Conservation (phyloP, 345 rosid genomes). For the Xanthoceras sorbifolium region DNA sequence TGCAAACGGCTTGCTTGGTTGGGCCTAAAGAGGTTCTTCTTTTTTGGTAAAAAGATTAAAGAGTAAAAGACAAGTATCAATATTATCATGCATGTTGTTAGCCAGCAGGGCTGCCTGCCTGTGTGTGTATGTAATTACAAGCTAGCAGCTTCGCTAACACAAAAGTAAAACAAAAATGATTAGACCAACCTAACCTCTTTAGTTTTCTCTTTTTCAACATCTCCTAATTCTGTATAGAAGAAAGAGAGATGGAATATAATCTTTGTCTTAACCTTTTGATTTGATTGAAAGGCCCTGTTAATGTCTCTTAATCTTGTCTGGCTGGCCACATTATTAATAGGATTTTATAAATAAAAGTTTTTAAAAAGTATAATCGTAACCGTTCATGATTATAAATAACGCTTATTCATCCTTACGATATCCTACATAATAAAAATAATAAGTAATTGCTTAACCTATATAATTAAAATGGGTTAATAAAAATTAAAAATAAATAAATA, state of each 20-base stretch:
- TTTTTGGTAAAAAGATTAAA: constrained; percentile 9
- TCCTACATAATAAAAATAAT: too few relatives aligned
- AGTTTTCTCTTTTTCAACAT: constrained; percentile 19
- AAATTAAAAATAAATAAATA: too few relatives aligned
- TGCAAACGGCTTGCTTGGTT: constrained; percentile 24
- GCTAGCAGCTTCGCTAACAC: constrained; percentile 11
- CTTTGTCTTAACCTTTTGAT: neutral
- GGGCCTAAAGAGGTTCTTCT: constrained; percentile 24
- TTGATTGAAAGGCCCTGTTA: neutral
- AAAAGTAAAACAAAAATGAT: constrained; percentile 29
- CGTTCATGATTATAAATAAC: too few relatives aligned
- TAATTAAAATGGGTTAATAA: neutral
- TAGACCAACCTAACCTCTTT: constrained; percentile 15
- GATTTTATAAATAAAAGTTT: too few relatives aligned
- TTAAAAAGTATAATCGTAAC: too few relatives aligned
- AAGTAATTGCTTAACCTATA: too few relatives aligned
- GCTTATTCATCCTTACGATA: too few relatives aligned
- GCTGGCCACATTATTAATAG: too few relatives aligned
- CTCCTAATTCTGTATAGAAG: constrained; percentile 12
- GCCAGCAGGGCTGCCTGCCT: neutral
- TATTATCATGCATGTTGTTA: neutral
- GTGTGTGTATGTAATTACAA: constrained; percentile 3
- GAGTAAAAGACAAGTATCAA: neutral
- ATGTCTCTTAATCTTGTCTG: neutral
- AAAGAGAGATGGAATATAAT: neutral